A percentile compares a stretch with the other conserved stretches of the same genome.
Conservation (phyloP, 2,329 filamentous ascomycete genomes). For the Plenodomus tracheiphilus region DNA sequence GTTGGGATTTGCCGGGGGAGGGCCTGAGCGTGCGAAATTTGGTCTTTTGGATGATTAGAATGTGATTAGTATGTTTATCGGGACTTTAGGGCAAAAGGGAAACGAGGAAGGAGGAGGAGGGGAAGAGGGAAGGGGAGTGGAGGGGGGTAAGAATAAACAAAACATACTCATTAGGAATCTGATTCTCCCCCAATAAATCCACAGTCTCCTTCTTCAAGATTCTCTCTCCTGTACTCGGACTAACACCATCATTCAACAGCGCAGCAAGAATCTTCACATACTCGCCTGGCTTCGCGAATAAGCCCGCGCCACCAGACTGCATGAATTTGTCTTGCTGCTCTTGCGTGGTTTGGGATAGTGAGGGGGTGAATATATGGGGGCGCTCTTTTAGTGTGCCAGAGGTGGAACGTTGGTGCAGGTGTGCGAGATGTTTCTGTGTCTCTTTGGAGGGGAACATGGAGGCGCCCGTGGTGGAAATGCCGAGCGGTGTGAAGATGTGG, state of each 20-base stretch:
- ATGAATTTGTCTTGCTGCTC: constrained; percentile 53
- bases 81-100: background rate
- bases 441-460: constrained; percentile 60
- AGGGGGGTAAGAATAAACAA: background rate
- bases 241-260: constrained; percentile 66
- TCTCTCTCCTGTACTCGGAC: constrained; percentile 57
- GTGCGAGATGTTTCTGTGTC: constrained; percentile 60
- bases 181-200: constrained; percentile 67
- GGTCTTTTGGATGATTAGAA: constrained; percentile 38
- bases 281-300: constrained; percentile 62
- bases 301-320: constrained; percentile 65
- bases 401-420: constrained; percentile 58
- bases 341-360: constrained; percentile 51
- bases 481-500: constrained; percentile 52
- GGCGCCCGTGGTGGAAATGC: constrained; percentile 49
- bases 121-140: background rate
- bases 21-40: constrained; percentile 51
- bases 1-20: constrained; percentile 54
- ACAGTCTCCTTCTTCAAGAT: constrained; percentile 63
- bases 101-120: background rate
- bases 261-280: constrained; percentile 64
- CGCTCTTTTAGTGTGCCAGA: constrained; percentile 45
- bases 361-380: constrained; percentile 57
- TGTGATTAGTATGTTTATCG: background rate
- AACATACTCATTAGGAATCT: constrained; percentile 52